A percentile compares a stretch with the other conserved stretches of the same genome.
phyloP scores from a whole-genome alignment of 495 filamentous ascomycete genomes.

The Hypoxylon perforatum region DNA sequence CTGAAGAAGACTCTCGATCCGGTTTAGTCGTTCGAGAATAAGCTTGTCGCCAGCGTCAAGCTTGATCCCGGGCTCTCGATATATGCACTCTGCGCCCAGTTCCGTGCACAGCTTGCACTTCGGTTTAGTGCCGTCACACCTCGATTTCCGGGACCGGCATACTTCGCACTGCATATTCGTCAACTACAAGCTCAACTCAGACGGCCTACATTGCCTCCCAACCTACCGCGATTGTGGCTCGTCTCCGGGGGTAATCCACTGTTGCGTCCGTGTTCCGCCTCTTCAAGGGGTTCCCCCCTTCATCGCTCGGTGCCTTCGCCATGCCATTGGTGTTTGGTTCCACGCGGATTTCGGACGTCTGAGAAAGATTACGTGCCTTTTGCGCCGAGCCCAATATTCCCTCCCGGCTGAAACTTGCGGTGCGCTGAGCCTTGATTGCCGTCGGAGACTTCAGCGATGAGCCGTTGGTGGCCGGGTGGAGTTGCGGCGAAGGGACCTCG shows the following conservation, averaged over 20 bases:
- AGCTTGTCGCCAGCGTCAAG: conserved; percentile 87
- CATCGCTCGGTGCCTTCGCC: conserved; percentile 60
- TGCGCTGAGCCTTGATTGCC: conserved; percentile 57
- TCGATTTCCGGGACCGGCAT: conserved; percentile 83
- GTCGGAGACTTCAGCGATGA: conserved; percentile 62
- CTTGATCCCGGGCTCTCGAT: conserved; percentile 87
- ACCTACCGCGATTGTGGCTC: conserved; percentile 79
- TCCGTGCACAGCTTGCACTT: conserved; percentile 87
- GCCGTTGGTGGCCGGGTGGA: conserved; percentile 54
- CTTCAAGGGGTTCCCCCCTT: conserved; percentile 66
- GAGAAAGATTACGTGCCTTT: conserved; percentile 65
- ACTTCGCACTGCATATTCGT: conserved; percentile 74
- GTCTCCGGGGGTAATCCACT: conserved; percentile 74
- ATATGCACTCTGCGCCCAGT: conserved; percentile 83
- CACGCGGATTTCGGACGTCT: conserved; percentile 59
- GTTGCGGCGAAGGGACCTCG: conserved; percentile 58
- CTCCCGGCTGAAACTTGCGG: conserved; percentile 64
- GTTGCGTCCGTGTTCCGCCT: conserved; percentile 73
- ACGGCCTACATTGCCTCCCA: conserved; percentile 11
- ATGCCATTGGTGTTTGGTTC: conserved; percentile 55
- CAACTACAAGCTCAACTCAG: conserved; percentile 43
- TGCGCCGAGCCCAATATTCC: conserved; percentile 69
- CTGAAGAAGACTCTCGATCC: conserved; percentile 82
- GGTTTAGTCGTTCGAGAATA: conserved; percentile 78
- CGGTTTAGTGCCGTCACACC: conserved; percentile 84